Base-by-base conservation (phyloP, 2,329 filamentous ascomycete genomes). In the Claviceps purpurea region DNA sequence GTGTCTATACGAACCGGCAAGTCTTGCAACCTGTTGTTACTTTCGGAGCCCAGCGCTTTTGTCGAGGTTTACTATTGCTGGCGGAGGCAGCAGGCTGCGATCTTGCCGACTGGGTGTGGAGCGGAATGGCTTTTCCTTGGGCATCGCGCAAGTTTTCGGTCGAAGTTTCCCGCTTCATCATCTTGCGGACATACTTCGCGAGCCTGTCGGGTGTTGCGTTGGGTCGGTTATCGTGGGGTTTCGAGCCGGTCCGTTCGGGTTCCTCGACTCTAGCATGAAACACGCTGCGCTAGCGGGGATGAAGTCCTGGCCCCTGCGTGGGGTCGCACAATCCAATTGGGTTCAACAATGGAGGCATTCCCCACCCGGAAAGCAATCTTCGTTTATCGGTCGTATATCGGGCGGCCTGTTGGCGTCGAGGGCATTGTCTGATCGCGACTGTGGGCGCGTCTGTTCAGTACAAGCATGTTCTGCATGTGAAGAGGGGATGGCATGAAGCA, bases 11-110 rank as follows among this genome's bases (percentile, higher is more conserved):
- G 50, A 37, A 52, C 51, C 51, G 51, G 40, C 51, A 52, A 44
- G 51, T 52, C 26, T 46, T 52, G 51, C 51, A 52, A n/a, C 51
- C 51, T 34, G 51, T 49, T 34, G 30, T 45, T 22, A 52, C 40
- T 34, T 50, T 52, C 10, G 50, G 45, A 24, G 51, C 51, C 51
- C 51, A 52, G 11, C 51, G 51, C 24, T 50, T 52, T 22, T 52
- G 46, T 18, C 51, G 40, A 5, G 46, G 51, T 42, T 42, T 45
- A 13, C 40, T 34, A 40, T 26, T 44, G 41, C 20, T 49, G 26
- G 11, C 38, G 20, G 14, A 39, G 16, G 48, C 6, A 18, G 39
- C 1, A 34, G 39, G 14, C 39, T 50, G 48, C 16, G 39, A 43
- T 43, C 16, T 42, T 37, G 13, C 13, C 39, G 16, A 26, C 3